These are phyloP conservation scores for Globisporangium carolinianum DNA, from an alignment of 352 stramenopile species.

Conservation along the genomic window DNA sequence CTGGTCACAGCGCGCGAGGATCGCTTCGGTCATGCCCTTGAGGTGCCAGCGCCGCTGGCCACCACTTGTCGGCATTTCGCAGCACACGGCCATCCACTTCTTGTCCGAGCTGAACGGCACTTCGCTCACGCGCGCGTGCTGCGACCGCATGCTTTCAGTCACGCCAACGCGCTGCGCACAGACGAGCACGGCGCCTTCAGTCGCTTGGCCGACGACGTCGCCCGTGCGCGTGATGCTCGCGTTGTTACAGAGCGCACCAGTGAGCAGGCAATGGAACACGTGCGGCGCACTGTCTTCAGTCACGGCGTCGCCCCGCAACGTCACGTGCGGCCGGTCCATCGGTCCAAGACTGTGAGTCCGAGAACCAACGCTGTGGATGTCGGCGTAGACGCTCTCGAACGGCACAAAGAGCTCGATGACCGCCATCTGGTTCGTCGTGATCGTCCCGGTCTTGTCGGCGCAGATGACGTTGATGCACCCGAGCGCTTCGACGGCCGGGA, in stretches of 20 bases:
- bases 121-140: conserved; percentile 81
- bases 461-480: conserved; percentile 91
- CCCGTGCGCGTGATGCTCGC: conserved; percentile 44
- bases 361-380: conserved; percentile 54
- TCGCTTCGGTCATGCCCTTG: conserved; percentile 82
- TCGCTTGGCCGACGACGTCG: conserved; percentile 78
- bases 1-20: conserved; percentile 64
- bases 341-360: conserved; percentile 7
- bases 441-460: conserved; percentile 93
- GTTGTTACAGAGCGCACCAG: conserved; percentile 77
- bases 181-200: conserved; percentile 64
- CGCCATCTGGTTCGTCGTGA: conserved; percentile 89
- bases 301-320: conserved; percentile 53
- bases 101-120: conserved; percentile 94
- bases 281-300: conserved; percentile 56
- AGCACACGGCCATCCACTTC: conserved; percentile 95
- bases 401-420: conserved; percentile 80
- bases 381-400: conserved; percentile 63
- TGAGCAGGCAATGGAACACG: conserved; percentile 68
- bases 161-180: conserved; percentile 67
- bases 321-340: conserved; percentile 22
- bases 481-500: conserved; percentile 78
- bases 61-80: conserved; percentile 15
- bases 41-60: conserved; percentile 54
- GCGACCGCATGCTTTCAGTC: conserved; percentile 22